Evolutionary conservation across 164 flowering plant genomes (phyloP), one percentile per base, ranked within the genome.

Genomic region (Kalanchoe fedtschenkoi): DNA sequence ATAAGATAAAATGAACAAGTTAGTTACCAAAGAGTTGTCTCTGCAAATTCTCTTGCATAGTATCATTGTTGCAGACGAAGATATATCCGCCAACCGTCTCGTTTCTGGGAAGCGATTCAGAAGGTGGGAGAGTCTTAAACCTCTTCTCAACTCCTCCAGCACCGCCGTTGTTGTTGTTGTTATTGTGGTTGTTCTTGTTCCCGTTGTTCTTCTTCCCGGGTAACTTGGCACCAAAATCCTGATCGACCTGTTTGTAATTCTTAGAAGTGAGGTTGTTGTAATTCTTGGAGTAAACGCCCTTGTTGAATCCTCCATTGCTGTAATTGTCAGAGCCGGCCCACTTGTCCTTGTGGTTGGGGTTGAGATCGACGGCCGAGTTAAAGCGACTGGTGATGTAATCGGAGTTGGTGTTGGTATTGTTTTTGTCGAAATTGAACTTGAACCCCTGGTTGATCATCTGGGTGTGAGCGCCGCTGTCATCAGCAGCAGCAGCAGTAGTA

Each of bases 51-150:
- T 92, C 98, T 21, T 78, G 76, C 98, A 92, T 92, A 63, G 98
- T 92, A 62, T 92, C 96, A 51, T 92, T 92, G 79, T 92, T 92
- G 81, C 98, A 92, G 65, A 92, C 96, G 58, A 92, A 92, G 58
- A 92, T 92, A 64, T 92, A 92, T 0, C 98, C 98, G 30, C 98
- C 98, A 62, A 92, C 66, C 0, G 85, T 74, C 69, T 92, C 96
- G 44, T 83, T 78, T 56, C 96, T 80, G 5, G 98, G 96, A 58
- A 92, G 70, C 60, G 96, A 68, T 66, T 92, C 98, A 0, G 96
- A 71, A 5, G 96, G 78, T 26, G 98, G 96, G 51, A 92, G 85
- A 8, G 98, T 85, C 83, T 89, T 93, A 67, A 89, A 89, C 71
- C 89, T 85, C 91, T 89, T 90, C 61, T 89, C 97, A 13, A 61